Evolutionary conservation across 2,329 filamentous ascomycete species (phyloP).

Genomic region (Pezicula radicicola): DNA sequence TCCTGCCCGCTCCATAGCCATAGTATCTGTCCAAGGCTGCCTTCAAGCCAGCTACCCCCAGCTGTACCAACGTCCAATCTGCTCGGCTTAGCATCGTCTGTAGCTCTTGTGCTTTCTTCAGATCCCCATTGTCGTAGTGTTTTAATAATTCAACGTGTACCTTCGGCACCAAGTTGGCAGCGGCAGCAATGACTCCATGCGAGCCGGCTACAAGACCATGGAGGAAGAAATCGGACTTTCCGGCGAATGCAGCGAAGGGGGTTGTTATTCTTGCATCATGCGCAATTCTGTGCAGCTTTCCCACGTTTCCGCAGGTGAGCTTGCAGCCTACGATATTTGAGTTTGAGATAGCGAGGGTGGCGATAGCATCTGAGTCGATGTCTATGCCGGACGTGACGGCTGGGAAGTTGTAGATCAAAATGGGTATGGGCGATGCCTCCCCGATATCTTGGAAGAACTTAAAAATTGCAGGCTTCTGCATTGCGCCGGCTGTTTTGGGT

Average conservation of each 20-base stretch:
- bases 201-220: conserved; percentile 66
- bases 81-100: conserved; percentile 61
- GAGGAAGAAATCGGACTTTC: conserved; percentile 68
- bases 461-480: conserved; percentile 50
- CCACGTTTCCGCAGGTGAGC: conserved; percentile 46
- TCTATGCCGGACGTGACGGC: conserved; percentile 54
- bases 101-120: conserved; percentile 54
- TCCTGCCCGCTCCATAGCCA: conserved; percentile 50
- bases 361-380: conserved; percentile 53
- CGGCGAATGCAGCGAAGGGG: conserved; percentile 67
- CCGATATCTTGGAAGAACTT: conserved; percentile 60
- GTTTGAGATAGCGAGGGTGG: conserved; percentile 46
- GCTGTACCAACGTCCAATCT: conserved; percentile 64
- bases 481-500: conserved; percentile 44
- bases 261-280: conserved; percentile 27
- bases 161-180: conserved; percentile 65
- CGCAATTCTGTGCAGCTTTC: conserved; percentile 48
- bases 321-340: conserved; percentile 63
- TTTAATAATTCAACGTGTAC: conserved; percentile 56
- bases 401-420: conserved; percentile 64
- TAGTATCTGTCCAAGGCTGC: conserved; percentile 54
- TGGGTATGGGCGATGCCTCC: conserved; percentile 52
- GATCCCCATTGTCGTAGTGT: conserved; percentile 52
- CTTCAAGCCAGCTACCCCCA: conserved; percentile 65
- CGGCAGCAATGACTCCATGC: conserved; percentile 65